Percentiles rank a stretch among this genome's conserved stretches.
Evolutionary conservation across 2,329 filamentous ascomycete species (phyloP).

Genomic region (Thelonectria blattea): DNA sequence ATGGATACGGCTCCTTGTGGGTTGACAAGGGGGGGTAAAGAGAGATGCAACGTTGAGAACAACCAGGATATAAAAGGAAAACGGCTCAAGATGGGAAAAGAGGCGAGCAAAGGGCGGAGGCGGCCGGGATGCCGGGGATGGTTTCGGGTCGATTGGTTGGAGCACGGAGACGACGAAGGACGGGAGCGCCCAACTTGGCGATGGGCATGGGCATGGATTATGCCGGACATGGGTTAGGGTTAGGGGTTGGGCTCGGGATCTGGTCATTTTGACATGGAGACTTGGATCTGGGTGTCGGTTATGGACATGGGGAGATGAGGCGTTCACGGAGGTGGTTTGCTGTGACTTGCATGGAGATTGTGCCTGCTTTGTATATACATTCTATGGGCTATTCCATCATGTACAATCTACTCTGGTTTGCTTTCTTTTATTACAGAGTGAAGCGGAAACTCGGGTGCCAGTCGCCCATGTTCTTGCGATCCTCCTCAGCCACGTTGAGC

Average conservation of each 20-base stretch:
- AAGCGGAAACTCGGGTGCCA: constrained; percentile 46
- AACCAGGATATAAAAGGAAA: background rate
- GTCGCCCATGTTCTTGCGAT: constrained; percentile 45
- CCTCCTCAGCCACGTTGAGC: constrained; percentile 38
- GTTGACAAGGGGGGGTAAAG: background rate
- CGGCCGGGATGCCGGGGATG: background rate
- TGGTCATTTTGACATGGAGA: background rate
- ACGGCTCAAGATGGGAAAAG: background rate
- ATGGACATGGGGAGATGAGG: background rate
- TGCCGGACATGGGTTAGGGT: background rate
- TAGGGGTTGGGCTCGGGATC: background rate
- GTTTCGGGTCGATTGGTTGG: background rate
- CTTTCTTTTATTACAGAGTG: constrained; percentile 52
- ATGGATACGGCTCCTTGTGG: background rate
- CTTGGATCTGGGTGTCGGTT: background rate
- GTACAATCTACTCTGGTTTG: constrained; percentile 49
- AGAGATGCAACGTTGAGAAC: constrained; percentile 14
- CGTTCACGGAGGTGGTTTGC: background rate
- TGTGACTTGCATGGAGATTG: background rate
- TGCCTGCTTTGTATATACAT: background rate
- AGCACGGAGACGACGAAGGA: background rate
- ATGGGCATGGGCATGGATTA: background rate
- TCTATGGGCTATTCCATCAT: background rate
- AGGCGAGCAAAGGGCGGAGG: background rate
- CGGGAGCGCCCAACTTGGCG: background rate